Percentiles rank a stretch among this genome's conserved stretches.
phyloP scores from a whole-genome alignment of 148 eudicot species.

The Cornus florida region DNA sequence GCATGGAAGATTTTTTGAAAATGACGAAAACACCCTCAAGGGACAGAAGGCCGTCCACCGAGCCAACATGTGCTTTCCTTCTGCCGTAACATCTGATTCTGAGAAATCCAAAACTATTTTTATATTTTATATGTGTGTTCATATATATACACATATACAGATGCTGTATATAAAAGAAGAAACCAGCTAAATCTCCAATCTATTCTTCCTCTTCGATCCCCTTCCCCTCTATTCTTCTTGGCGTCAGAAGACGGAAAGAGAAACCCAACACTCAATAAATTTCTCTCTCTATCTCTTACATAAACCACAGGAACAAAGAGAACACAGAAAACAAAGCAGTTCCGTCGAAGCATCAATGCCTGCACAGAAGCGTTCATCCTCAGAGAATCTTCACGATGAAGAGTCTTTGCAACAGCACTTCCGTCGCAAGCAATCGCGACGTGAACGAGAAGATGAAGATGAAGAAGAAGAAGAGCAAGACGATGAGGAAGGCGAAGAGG shows the following conservation, averaged over 20 bases:
- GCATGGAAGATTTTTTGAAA: not conserved
- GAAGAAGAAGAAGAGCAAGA: not conserved
- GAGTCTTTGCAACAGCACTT: conserved; percentile 11
- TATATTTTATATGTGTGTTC: not conserved
- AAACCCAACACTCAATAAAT: not conserved
- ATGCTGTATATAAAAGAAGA: conserved; percentile 1
- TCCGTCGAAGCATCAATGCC: conserved; percentile 15
- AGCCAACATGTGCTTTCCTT: conserved; percentile 5
- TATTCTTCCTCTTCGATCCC: not conserved
- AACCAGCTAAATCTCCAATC: conserved; percentile 7
- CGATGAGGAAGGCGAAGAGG: not conserved
- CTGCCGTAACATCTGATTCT: conserved; percentile 3
- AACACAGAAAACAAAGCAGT: not conserved
- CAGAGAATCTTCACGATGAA: conserved; percentile 16
- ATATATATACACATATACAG: not conserved
- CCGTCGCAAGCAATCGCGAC: conserved; percentile 21
- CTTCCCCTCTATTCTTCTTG: not conserved
- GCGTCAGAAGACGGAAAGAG: not conserved
- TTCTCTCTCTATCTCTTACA: not conserved
- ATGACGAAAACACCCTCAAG: not conserved
- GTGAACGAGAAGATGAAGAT: conserved; percentile 12
- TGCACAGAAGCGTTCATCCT: conserved; percentile 21
- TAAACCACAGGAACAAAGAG: not conserved
- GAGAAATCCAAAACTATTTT: not conserved
- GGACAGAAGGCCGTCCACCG: not conserved